Evolutionary conservation across 306 rosid genomes (phyloP).

Genomic region (Vigna reflexopilosa): DNA sequence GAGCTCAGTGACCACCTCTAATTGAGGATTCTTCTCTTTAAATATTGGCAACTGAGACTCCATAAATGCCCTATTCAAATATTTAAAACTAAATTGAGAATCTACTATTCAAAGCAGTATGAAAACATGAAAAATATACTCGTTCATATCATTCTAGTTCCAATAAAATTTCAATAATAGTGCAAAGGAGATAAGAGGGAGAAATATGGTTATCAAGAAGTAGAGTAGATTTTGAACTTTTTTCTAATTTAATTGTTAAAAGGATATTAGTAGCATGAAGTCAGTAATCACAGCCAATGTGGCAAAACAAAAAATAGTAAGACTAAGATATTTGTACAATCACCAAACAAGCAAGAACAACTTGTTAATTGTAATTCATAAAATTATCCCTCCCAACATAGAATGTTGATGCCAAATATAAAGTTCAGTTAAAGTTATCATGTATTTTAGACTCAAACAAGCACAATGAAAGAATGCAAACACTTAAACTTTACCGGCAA

Average conservation of each 20-base stretch:
- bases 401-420: slow-evolving; percentile 3
- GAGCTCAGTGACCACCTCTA: slow-evolving; percentile 85
- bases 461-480: too few relatives aligned
- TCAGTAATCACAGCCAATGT: neutral
- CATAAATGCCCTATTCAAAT: slow-evolving; percentile 78
- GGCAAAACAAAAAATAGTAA: neutral
- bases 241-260: slow-evolving; percentile 15
- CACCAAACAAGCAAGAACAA: slow-evolving; percentile 7
- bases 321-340: neutral
- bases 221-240: neutral
- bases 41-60: slow-evolving; percentile 72
- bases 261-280: neutral
- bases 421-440: slow-evolving; percentile 17
- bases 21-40: slow-evolving; percentile 82
- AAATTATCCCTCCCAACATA: neutral
- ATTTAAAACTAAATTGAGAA: slow-evolving; percentile 26
- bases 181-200: neutral
- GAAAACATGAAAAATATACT: neutral
- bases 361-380: neutral
- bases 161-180: too few relatives aligned
- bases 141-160: neutral
- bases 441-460: neutral
- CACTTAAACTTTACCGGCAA: neutral
- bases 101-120: slow-evolving; percentile 3
- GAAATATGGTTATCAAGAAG: slow-evolving; percentile 13